A percentile compares a stretch with the other conserved stretches of the same genome.
Evolutionary conservation across 164 flowering plant species (phyloP).

Genomic region (Paratinospora sagittata): DNA sequence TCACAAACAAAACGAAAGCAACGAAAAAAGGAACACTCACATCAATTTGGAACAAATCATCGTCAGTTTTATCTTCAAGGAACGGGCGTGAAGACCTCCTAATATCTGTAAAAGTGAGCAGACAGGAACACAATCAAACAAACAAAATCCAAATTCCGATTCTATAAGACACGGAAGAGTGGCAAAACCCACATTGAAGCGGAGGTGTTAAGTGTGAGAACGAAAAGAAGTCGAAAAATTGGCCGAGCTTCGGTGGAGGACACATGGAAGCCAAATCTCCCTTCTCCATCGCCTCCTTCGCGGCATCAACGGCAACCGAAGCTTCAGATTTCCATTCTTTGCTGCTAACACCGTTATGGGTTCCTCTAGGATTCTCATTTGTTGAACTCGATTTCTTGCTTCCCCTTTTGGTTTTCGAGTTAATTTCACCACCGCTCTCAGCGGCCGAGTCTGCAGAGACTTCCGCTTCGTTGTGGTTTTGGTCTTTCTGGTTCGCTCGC

Average conservation of each 20-base stretch:
- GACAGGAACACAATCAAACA: constrained; percentile 9
- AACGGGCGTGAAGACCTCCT: constrained; percentile 69
- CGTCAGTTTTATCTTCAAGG: constrained; percentile 70
- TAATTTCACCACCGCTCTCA: background rate
- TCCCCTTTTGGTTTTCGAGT: constrained; percentile 1
- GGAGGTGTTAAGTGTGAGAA: constrained; percentile 78
- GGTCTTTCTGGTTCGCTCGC: constrained; percentile 26
- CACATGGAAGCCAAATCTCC: constrained; percentile 48
- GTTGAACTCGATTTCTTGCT: constrained; percentile 17
- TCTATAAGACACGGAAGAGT: background rate
- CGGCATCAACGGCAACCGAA: constrained; percentile 10
- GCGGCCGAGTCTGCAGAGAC: constrained; percentile 3
- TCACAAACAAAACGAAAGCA: constrained; percentile 7
- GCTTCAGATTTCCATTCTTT: constrained; percentile 18
- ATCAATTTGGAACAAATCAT: constrained; percentile 84
- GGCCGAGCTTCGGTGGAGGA: constrained; percentile 75
- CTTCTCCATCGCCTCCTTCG: constrained; percentile 27
- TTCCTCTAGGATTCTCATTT: constrained; percentile 12
- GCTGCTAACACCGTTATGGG: background rate
- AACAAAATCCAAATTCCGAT: background rate
- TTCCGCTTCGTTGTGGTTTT: constrained; percentile 22
- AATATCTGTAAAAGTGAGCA: constrained; percentile 44
- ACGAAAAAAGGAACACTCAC: constrained; percentile 33
- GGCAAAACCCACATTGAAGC: constrained; percentile 53
- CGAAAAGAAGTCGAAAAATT: constrained; percentile 90